Conservation (phyloP, 257 asterid genomes). For the Agastache rugosa region DNA sequence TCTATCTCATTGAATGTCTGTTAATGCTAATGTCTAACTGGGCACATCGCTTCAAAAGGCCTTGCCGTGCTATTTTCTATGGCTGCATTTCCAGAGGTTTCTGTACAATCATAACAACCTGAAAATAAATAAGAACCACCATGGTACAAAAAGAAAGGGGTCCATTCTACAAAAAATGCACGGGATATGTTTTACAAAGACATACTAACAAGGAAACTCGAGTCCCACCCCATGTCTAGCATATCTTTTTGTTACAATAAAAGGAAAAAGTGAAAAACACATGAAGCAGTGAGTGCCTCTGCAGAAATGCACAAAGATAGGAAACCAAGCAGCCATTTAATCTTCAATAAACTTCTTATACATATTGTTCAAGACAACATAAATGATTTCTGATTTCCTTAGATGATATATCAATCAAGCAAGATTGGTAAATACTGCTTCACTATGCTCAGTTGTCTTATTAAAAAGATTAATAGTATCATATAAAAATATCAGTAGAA, state of each 20-base stretch:
- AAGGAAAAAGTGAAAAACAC: conserved; percentile 22
- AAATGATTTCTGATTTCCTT: conserved; percentile 5
- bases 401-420: neutral
- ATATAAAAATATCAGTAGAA: conserved; percentile 6
- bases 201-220: conserved; percentile 11
- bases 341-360: conserved; percentile 11
- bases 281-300: neutral
- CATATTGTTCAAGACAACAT: neutral
- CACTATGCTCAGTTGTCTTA: neutral
- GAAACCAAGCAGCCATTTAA: conserved; percentile 3
- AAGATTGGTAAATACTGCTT: conserved; percentile 6
- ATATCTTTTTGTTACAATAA: neutral
- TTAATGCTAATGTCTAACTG: neutral
- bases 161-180: conserved; percentile 11
- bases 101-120: neutral
- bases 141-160: neutral
- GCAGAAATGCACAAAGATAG: conserved; percentile 7
- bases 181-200: neutral
- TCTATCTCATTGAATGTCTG: neutral
- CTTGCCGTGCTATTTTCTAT: neutral
- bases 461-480: conserved; percentile 11
- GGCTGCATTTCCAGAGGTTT: neutral
- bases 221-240: conserved; percentile 6
- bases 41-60: conserved; percentile 7
- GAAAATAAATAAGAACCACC: neutral